phyloP scores from a whole-genome alignment of 352 stramenopile species.

The Globisporangium sylvaticum region DNA sequence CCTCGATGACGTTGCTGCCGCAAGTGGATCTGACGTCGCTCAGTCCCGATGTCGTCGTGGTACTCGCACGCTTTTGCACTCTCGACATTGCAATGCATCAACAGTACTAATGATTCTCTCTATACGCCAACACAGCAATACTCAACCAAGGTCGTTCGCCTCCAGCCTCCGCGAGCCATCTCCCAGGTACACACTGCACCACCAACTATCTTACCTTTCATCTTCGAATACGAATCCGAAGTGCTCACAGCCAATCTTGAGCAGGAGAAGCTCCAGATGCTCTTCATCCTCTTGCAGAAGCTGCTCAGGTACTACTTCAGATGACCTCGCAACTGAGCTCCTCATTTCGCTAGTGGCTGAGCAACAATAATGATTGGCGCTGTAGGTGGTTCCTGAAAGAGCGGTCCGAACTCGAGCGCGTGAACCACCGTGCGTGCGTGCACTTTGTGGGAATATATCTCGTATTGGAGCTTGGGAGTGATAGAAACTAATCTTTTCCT shows the following conservation, averaged over 20 bases:
- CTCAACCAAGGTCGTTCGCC: constrained; percentile 19
- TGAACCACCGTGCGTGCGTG: constrained; percentile 24
- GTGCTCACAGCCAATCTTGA: not conserved
- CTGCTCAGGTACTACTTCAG: constrained; percentile 20
- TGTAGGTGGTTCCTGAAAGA: constrained; percentile 28
- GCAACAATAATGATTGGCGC: not conserved
- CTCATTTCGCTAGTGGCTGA: not conserved
- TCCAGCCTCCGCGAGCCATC: constrained; percentile 16
- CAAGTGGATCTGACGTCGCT: constrained; percentile 27
- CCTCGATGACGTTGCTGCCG: constrained; percentile 27
- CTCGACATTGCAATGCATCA: not conserved
- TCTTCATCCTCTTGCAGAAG: constrained; percentile 37
- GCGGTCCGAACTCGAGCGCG: constrained; percentile 19
- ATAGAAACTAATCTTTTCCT: not conserved
- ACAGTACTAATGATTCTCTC: not conserved
- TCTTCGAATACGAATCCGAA: not conserved
- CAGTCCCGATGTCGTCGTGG: constrained; percentile 18
- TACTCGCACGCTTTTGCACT: not conserved
- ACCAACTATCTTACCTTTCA: not conserved
- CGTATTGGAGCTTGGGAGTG: not conserved
- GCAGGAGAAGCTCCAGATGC: constrained; percentile 37
- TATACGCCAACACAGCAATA: constrained; percentile 18
- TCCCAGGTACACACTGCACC: constrained; percentile 12
- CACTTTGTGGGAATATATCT: not conserved
- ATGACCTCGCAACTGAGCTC: not conserved